Conservation (phyloP, 2,329 filamentous ascomycete genomes). For the Paracoccidioides lutzii region DNA sequence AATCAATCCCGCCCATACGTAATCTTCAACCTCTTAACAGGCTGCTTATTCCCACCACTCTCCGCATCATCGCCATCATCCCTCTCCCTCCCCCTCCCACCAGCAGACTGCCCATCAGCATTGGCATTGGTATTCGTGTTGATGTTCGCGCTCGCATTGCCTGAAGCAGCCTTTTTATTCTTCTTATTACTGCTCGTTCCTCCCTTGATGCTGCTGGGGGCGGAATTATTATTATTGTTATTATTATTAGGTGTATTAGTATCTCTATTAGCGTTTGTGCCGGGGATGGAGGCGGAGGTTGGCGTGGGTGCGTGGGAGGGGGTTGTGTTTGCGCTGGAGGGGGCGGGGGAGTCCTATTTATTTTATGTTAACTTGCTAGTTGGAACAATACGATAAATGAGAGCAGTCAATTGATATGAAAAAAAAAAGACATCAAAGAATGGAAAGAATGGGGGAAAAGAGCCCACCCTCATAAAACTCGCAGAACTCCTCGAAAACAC, state of each 20-base stretch:
- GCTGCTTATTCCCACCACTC: conserved; percentile 22
- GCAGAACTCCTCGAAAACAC: conserved; percentile 38
- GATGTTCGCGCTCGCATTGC: background rate
- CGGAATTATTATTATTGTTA: conserved; percentile 4
- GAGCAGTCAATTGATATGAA: background rate
- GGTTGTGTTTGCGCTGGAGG: conserved; percentile 34
- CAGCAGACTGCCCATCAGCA: conserved; percentile 18
- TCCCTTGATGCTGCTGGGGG: conserved; percentile 21
- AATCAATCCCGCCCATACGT: conserved; percentile 31
- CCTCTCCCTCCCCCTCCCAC: conserved; percentile 21
- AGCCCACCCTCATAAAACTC: conserved; percentile 33
- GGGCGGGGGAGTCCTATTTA: conserved; percentile 29
- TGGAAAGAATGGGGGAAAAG: background rate
- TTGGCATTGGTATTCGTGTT: conserved; percentile 9
- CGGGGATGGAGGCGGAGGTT: conserved; percentile 23
- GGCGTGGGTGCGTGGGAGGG: conserved; percentile 36
- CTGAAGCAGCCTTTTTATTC: conserved; percentile 23
- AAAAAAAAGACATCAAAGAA: background rate
- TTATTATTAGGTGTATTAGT: conserved; percentile 10
- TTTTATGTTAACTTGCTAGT: background rate
- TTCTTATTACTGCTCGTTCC: conserved; percentile 26
- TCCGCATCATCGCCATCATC: conserved; percentile 21
- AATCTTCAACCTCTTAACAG: conserved; percentile 34
- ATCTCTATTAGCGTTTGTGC: conserved; percentile 2
- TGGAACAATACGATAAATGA: background rate